Base-by-base conservation (phyloP, 768 basidiomycete species). In the Crucibulum laeve region DNA sequence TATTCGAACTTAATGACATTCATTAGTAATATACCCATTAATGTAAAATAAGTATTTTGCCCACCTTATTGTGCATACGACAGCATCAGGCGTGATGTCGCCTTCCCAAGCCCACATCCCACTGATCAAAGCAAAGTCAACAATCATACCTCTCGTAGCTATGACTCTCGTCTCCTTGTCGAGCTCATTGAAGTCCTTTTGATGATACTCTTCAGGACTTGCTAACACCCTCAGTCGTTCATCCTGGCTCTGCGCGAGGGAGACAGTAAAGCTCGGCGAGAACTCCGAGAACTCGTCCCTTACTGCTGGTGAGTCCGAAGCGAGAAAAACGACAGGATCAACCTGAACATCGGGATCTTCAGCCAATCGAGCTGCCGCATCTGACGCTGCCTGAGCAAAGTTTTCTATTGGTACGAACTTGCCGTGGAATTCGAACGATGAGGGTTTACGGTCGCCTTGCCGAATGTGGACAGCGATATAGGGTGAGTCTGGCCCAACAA, bases 391-490 rank as follows among this genome's bases (percentile, higher is more conserved):
- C 14, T 69, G 50, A 18, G 71, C 58, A 52, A 68, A 87, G 33
- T 77, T 69, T 26, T 66, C 49, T 19, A 74, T 50, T 1, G 82
- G 78, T 13, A 87, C 67, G 54, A 75, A 68, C 4, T 61, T 51
- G 35, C 64, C 58, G 24, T 63, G 66, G 46, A 70, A 76, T 23
- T 60, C 54, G 52, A 67, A 77, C 4, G 74, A 76, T 7, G 55
- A 47, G 10, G 77, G 70, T 38, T 64, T 59, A 4, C 71, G 67
- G 61, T 85, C 83, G 11, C 84, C 84, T 34, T 75, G 72, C 25
- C 84, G 78, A 46, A 85, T 70, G 56, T 87, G 82, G 10, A 79
- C 65, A n/a, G 72, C 69, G 33, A 80, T 53, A 55, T 84, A 84
- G 3, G 59, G 54, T 21, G 25, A 35, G 1, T 44, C 38, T 4